A percentile compares a stretch with the other conserved stretches of the same genome.
Conservation (phyloP, 345 rosid genomes). For the Bruguiera gymnorhiza region DNA sequence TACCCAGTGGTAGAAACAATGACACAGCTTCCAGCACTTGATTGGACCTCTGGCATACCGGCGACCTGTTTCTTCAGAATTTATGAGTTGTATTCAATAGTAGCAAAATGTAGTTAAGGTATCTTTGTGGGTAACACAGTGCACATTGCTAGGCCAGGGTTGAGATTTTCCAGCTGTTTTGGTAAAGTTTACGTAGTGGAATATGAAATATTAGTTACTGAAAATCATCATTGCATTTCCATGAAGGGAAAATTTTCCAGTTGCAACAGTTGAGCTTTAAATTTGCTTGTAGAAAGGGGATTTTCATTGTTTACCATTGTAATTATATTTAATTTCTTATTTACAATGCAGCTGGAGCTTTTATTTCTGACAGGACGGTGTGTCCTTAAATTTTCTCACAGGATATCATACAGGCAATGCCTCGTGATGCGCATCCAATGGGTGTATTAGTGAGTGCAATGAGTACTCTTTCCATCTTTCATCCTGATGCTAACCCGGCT, state of each 20-base stretch:
- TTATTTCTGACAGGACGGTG: background rate
- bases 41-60: no score
- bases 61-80: no score
- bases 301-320: background rate
- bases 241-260: background rate
- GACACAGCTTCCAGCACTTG: no score
- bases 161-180: background rate
- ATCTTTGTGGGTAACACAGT: no score
- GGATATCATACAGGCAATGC: constrained; percentile 96
- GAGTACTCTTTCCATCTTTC: constrained; percentile 96
- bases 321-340: background rate
- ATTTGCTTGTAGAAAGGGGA: background rate
- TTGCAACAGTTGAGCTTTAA: background rate
- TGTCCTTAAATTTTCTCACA: constrained; percentile 31
- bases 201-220: no score
- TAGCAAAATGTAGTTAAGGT: no score
- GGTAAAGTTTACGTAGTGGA: background rate
- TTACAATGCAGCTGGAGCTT: background rate
- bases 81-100: no score
- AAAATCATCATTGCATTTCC: background rate
- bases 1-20: no score
- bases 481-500: constrained; percentile 99
- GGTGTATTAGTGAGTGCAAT: constrained; percentile 95
- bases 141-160: no score
- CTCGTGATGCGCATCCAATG: constrained; percentile 99